These are phyloP conservation scores for Spirogloea muscicola DNA, from an alignment of 139 green algal species.

Conservation along the genomic window DNA sequence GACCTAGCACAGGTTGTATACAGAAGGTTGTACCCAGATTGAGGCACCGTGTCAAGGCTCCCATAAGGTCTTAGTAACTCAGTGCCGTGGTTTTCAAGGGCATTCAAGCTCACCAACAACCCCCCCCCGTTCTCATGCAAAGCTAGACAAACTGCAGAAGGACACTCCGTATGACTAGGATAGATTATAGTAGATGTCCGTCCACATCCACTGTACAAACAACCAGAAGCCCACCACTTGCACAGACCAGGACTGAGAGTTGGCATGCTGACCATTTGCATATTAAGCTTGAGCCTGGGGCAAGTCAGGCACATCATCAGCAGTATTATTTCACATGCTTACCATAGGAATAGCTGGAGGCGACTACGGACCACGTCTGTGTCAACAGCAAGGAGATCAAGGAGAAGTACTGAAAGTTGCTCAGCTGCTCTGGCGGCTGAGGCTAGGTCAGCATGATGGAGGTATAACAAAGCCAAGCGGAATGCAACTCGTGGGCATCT, in stretches of 20 bases:
- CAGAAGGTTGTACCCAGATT: too few species aligned
- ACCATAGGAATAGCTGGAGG: conserved; percentile 29
- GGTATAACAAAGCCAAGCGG: conserved; percentile 29
- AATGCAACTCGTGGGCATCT: conserved; percentile 24
- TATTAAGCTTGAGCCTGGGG: neutral
- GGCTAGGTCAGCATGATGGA: conserved; percentile 18
- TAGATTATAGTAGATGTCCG: too few species aligned
- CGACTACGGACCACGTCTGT: conserved; percentile 19
- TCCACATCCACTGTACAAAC: too few species aligned
- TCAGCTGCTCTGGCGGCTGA: conserved; percentile 3
- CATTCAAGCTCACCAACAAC: too few species aligned
- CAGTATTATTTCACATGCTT: too few species aligned
- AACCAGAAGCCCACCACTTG: neutral
- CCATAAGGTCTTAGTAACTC: too few species aligned
- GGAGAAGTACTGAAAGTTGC: conserved; percentile 17
- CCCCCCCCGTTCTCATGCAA: too few species aligned
- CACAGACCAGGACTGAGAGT: conserved; percentile 1
- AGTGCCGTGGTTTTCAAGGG: too few species aligned
- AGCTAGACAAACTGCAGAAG: too few species aligned
- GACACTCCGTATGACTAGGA: too few species aligned
- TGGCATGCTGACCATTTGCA: neutral
- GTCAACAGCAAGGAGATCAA: neutral
- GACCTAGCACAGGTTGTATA: conserved; percentile 5
- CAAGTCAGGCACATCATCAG: neutral
- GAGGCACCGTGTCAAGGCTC: neutral